Base-by-base conservation (phyloP, 306 rosid species). In the Pyrus bretschneideri region DNA sequence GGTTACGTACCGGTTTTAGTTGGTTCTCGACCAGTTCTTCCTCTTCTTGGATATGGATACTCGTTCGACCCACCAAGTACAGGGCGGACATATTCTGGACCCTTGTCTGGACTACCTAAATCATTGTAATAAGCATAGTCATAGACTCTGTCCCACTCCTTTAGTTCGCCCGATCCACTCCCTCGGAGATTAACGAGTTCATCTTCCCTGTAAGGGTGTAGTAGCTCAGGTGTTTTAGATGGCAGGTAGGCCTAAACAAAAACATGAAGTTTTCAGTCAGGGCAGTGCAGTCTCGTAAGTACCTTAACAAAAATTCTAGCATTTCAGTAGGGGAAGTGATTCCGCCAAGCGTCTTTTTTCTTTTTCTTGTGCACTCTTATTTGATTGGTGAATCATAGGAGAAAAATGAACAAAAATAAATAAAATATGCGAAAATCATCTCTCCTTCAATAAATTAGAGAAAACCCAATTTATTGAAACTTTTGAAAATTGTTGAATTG, bases 141-240 rank as follows among this genome's bases (percentile, higher is more conserved):
- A 76, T 95, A 95, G 9, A 95, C 93, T 87, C 99, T 87, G 76
- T 92, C 99, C 99, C 99, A 95, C 35, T 95, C 97, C 77, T 86
- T 76, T 17, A 91, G 96, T 83, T 87, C 85, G 10, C 92, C 91
- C 0, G 46, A 40, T 18, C 93, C 91, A 40, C 83, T 82, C 44
- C 99, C 99, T 0, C 93, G 85, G 14, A 91, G 96, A 61, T 75
- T 83, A 17, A 3, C 76, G 1, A 95, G 85, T 76, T 95, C 99
- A 81, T 89, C 88, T 83, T 87, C 88, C 72, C 97, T 84, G 19
- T 87, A 84, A 70, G 86, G 87, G 23, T 80, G 80, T 59, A 95
- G 75, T 44, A 85, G 61, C 82, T 78, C 84, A 0, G 97, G 97
- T 44, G 97, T 95, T 82, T 88, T 29, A 73, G 80, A 25, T 12